Base-by-base conservation (phyloP, 1,139 yeast species). In the Hanseniaspora uvarum region DNA sequence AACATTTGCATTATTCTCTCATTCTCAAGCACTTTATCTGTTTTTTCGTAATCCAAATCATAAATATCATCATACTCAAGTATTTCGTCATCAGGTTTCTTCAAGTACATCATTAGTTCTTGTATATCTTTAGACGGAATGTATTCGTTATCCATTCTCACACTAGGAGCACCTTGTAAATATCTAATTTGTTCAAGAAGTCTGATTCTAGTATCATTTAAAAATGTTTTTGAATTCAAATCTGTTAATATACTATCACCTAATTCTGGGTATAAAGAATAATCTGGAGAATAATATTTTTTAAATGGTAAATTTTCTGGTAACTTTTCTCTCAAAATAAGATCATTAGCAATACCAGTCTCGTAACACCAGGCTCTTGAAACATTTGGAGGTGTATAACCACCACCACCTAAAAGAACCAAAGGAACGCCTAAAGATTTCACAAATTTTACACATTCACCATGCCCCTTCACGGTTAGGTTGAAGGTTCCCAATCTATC, bases 341-440 rank as follows among this genome's bases (percentile, higher is more conserved):
- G 86, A 62, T 86, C 92, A 56, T 87, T 81, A 64, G 89, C 74
- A 2, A 92, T 78, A 46, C 95, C 83, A 0, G 98, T 94, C 67
- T 92, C 98, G 65, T 85, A 88, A 47, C 96, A 80, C 98, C 98
- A 92, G 40, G 92, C 74, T 58, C 98, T 73, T 11, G 95, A 84
- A 8, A 92, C 98, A 64, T 92, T 92, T 61, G 96, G 78, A 54
- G 96, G 95, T 0, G 98, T 92, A 68, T 92, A 92, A 3, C 98
- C 98, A 54, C 98, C 98, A 36, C 98, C 98, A 28, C 98, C 98
- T 14, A 92, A 70, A 12, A 92, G 96, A 67, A 92, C 72, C 79
- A 87, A 74, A 6, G 97, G 97, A 2, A 92, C 72, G 5, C 89
- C 88, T 67, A 89, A 89, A 23, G 89, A 78, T 65, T 84, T 85